Evolutionary conservation across 495 filamentous ascomycete species (phyloP).

Genomic region (Corynascus novoguineensis): DNA sequence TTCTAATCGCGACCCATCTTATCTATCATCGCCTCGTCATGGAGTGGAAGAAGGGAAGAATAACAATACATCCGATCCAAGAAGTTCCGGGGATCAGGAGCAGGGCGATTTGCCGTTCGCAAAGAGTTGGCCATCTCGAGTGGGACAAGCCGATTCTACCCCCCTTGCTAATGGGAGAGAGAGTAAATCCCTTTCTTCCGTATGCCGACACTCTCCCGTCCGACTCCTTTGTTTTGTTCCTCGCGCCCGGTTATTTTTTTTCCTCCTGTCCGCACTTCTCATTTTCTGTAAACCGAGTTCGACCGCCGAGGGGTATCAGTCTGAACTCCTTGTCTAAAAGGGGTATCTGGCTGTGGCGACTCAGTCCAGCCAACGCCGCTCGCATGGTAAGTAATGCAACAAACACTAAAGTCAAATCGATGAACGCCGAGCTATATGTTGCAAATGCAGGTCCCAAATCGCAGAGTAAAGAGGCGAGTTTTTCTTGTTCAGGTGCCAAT

Average conservation of each 20-base stretch:
- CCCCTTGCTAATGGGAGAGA: neutral
- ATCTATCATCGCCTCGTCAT: conserved; percentile 15
- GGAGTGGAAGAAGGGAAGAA: conserved; percentile 1
- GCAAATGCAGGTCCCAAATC: conserved; percentile 19
- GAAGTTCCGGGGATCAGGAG: neutral
- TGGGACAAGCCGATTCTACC: neutral
- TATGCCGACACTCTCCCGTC: neutral
- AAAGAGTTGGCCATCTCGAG: neutral
- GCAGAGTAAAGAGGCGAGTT: conserved; percentile 5
- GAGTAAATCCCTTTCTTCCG: neutral
- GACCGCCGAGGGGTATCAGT: conserved; percentile 24
- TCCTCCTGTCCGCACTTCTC: neutral
- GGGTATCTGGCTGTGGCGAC: conserved; percentile 23
- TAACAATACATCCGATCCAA: neutral
- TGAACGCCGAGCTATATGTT: conserved; percentile 27
- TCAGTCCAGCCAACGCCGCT: conserved; percentile 15
- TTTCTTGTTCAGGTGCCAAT: neutral
- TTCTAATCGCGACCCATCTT: neutral
- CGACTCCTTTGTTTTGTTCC: too few relatives aligned
- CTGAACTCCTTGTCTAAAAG: conserved; percentile 23
- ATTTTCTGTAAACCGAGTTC: conserved; percentile 11
- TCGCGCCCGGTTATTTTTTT: neutral
- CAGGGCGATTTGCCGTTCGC: neutral
- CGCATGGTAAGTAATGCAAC: conserved; percentile 21
- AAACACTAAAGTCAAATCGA: conserved; percentile 8